These are phyloP conservation scores for Daldinia grandis DNA, from an alignment of 495 filamentous ascomycete species.

Conservation along the genomic window DNA sequence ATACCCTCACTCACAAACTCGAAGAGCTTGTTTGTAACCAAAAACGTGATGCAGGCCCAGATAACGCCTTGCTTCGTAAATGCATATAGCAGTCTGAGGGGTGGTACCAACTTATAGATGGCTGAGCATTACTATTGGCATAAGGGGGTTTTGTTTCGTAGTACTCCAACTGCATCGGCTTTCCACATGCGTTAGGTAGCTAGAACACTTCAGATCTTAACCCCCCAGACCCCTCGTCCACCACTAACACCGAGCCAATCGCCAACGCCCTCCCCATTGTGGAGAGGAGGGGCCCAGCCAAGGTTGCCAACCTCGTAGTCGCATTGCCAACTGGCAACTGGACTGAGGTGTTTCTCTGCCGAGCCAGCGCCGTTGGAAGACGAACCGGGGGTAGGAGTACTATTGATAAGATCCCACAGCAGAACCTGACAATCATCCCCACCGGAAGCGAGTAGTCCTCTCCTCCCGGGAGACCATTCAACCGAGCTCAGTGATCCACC, in stretches of 20 bases:
- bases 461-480: conserved; percentile 90
- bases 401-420: conserved; percentile 90
- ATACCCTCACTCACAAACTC: conserved; percentile 12
- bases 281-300: conserved; percentile 87
- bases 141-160: neutral
- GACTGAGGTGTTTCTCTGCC: conserved; percentile 69
- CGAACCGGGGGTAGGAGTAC: conserved; percentile 60
- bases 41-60: conserved; percentile 14
- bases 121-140: conserved; percentile 17
- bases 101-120: conserved; percentile 25
- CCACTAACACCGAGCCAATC: conserved; percentile 96
- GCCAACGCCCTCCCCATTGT: conserved; percentile 70
- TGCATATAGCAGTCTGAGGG: conserved; percentile 32
- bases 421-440: conserved; percentile 91
- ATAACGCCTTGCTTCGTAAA: conserved; percentile 40
- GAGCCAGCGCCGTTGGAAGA: conserved; percentile 57
- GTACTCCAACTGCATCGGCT: neutral
- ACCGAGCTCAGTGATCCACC: conserved; percentile 85
- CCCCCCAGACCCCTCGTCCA: conserved; percentile 90
- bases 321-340: conserved; percentile 88
- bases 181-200: conserved; percentile 6
- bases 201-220: conserved; percentile 55
- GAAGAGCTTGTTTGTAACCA: conserved; percentile 18
- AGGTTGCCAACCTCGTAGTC: conserved; percentile 97
- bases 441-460: conserved; percentile 90